phyloP scores from a whole-genome alignment of 345 rosid species.

The Raphanus sativus region DNA sequence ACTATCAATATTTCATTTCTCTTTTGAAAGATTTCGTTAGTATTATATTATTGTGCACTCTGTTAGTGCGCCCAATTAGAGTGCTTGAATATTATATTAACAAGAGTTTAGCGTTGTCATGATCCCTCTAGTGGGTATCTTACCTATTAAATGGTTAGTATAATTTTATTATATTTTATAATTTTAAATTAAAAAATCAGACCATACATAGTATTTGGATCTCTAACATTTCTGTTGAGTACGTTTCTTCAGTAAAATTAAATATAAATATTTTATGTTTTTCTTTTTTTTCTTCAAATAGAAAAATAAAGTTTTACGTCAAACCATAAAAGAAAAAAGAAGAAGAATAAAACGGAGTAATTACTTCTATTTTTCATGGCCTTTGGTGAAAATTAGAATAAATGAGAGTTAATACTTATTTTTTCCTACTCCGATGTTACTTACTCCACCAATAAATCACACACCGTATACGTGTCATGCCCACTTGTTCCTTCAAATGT shows the following conservation, averaged over 20 bases:
- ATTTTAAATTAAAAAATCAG: too few species aligned
- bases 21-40: not conserved
- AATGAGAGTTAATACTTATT: not conserved
- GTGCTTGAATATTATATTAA: not conserved
- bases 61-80: not conserved
- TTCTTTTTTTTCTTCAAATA: too few species aligned
- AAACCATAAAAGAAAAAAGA: not conserved
- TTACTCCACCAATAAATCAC: not conserved
- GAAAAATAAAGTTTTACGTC: too few species aligned
- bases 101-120: not conserved
- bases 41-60: not conserved
- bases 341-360: not conserved
- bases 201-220: not conserved
- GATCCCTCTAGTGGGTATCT: not conserved
- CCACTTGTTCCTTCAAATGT: not conserved
- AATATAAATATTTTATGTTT: too few species aligned
- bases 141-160: not conserved
- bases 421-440: not conserved
- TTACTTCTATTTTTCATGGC: too few species aligned
- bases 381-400: too few species aligned
- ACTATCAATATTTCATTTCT: constrained; percentile 10
- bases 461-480: not conserved
- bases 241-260: not conserved
- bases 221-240: not conserved
- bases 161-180: too few species aligned